Evolutionary conservation across 148 eudicot genomes (phyloP), one percentile per base, ranked within the genome.

Genomic region (Suaeda aralocaspica): DNA sequence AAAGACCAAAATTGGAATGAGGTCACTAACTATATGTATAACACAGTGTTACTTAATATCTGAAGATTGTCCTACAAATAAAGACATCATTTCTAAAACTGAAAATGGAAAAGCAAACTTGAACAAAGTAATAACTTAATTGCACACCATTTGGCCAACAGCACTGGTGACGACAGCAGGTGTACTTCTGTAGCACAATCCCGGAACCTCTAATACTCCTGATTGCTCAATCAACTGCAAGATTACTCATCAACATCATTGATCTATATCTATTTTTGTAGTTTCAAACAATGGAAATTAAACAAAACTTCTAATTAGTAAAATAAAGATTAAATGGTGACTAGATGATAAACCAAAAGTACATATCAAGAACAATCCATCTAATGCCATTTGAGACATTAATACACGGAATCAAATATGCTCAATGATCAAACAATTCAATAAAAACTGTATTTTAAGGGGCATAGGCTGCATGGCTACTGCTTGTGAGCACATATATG

Each of bases 91-190:
- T 14, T 45, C 55, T 16, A 50, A 24, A 55, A 55, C 30, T 8
- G 64, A n/a, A 41, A 57, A 19, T 18, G 11, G 65, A 69, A 56
- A 61, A 48, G 61, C 15, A 44, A 53, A 63, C 5, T 55, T 15
- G 33, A 63, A 25, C 31, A 21, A 4, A 49, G 60, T 24, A 59
- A 9, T 39, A 11, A 29, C 28, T 24, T 59, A 26, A 41, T 22
- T 39, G 57, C 75, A 59, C 79, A 93, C 98, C 96, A 91, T 91
- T 80, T 88, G 96, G 53, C 87, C 98, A 80, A 86, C 84, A 53
- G 96, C 97, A 70, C 82, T 87, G 59, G 92, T 84, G 58, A 87
- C 77, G 25, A 87, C 81, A 59, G 85, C 83, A 42, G 95, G 88
- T 49, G 52, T 80, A 73, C 67, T 81, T 69, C 90, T 75, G 67